Base-by-base conservation (phyloP, 306 rosid genomes). In the Vachellia pachyceras region DNA sequence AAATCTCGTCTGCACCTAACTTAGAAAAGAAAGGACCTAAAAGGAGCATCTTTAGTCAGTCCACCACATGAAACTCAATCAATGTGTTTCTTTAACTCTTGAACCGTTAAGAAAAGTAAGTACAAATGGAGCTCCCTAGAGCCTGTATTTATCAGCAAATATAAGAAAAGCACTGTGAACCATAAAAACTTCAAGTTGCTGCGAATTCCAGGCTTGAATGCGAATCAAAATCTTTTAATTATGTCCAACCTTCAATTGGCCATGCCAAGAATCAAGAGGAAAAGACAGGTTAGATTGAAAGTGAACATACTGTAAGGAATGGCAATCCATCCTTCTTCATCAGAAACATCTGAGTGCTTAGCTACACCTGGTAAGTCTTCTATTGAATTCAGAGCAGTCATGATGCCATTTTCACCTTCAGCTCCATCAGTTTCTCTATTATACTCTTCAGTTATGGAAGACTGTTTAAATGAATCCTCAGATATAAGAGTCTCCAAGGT, bases 291-390 rank as follows among this genome's bases (percentile, higher is more conserved):
- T 18, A 33, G 17, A 33, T 8, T 63, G 77, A 55, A 23, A n/a
- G 52, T 44, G 71, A 77, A 69, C 98, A 49, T 87, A 95, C 99
- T 88, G 77, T 83, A 89, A 22, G 99, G 98, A 84, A 95, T 92
- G 54, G 93, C 76, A 69, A 95, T 85, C 92, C 97, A 93, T 82
- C 99, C 99, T 87, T 95, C 97, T 50, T 92, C 89, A 79, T 87
- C 92, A n/a, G 92, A 78, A 46, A 95, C 97, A 72, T 95, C 97
- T 14, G 86, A 79, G 84, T 95, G 99, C 89, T 86, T 89, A 44
- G 89, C 91, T 18, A 82, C 45, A 64, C 76, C 2, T 23, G 90
- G 36, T 5, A 67, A 66, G 29, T 89, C 93, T 4, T 70, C 85
- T 75, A 64, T 85, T 50, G 84, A 88, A 76, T 58, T 80, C 22